Base-by-base conservation (phyloP, 1,284 basidiomycete species). In the Trichosporon ovoides region DNA sequence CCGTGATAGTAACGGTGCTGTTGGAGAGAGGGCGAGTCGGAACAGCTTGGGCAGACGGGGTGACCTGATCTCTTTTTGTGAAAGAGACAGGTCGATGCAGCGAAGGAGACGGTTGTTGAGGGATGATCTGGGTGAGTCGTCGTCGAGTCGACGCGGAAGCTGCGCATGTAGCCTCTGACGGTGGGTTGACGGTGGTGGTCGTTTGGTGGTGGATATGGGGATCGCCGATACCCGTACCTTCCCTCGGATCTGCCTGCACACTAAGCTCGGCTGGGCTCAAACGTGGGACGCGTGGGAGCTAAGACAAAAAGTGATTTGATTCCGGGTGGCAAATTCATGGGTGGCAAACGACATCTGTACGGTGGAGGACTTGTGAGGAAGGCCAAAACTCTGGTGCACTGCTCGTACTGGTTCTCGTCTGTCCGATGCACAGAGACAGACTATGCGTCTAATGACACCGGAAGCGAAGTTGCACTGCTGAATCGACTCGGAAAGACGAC, bases 281-380 rank as follows among this genome's bases (percentile, higher is more conserved):
- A 31, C 28, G 28, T 31, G 28, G 28, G 28, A 4, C 28, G 28
- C 28, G 28, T 31, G 28, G 28, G 28, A 31, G 28, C 28, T 28
- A 22, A 24, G 43, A 28, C 22, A 9, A 2, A 5, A 9, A 13
- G 34, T 24, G 14, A 56, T 34, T 53, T 49, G 56, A 16, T 53
- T 52, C 56, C 56, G 56, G 56, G 56, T 58, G 56, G 56, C 56
- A 58, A 58, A n/a, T n/a, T n/a, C n/a, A 46, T 14, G 7, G 33
- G 12, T 3, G 3, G 10, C n/a, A 14, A 14, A 7, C n/a, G 11
- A 11, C n/a, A n/a, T n/a, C n/a, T n/a, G n/a, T n/a, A n/a, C n/a
- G 6, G n/a, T 16, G 2, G 10, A 10, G 12, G 7, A 14, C n/a
- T n/a, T n/a, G n/a, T n/a, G n/a, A n/a, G n/a, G n/a, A n/a, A n/a